Evolutionary conservation across 2,329 filamentous ascomycete species (phyloP).

Genomic region (Apiospora phragmitis): DNA sequence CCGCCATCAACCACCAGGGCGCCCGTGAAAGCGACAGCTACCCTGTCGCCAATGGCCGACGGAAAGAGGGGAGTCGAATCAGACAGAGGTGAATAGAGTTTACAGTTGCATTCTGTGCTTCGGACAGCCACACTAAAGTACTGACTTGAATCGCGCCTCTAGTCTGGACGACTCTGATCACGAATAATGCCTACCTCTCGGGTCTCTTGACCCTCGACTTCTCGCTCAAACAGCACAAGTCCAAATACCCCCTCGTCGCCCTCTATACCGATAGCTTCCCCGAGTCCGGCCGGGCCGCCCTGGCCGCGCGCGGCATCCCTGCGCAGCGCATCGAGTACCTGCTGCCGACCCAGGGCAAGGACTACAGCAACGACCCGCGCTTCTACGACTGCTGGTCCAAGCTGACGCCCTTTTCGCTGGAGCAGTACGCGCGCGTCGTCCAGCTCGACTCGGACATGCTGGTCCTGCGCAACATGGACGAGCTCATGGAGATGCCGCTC

Average conservation of each 20-base stretch:
- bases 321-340: slow-evolving; percentile 72
- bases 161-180: slow-evolving; percentile 90
- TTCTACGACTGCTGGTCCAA: slow-evolving; percentile 94
- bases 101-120: background rate
- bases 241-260: slow-evolving; percentile 76
- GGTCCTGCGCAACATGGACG: slow-evolving; percentile 82
- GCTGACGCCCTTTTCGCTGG: slow-evolving; percentile 74
- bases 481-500: slow-evolving; percentile 80
- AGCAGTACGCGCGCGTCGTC: slow-evolving; percentile 76
- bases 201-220: slow-evolving; percentile 81
- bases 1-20: slow-evolving; percentile 17
- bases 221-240: slow-evolving; percentile 65
- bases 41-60: slow-evolving; percentile 29
- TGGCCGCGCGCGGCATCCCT: slow-evolving; percentile 68
- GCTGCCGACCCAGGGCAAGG: slow-evolving; percentile 62
- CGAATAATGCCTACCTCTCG: slow-evolving; percentile 78
- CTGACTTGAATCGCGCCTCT: slow-evolving; percentile 15
- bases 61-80: slow-evolving; percentile 33
- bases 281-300: slow-evolving; percentile 64
- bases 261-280: slow-evolving; percentile 82
- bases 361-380: slow-evolving; percentile 75
- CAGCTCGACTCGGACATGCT: slow-evolving; percentile 91
- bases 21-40: background rate
- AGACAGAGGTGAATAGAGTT: slow-evolving; percentile 26
- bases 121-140: background rate